Percentiles rank a stretch among this genome's conserved stretches.
phyloP scores from a whole-genome alignment of 495 filamentous ascomycete species.

The Penicillium diatomitis region DNA sequence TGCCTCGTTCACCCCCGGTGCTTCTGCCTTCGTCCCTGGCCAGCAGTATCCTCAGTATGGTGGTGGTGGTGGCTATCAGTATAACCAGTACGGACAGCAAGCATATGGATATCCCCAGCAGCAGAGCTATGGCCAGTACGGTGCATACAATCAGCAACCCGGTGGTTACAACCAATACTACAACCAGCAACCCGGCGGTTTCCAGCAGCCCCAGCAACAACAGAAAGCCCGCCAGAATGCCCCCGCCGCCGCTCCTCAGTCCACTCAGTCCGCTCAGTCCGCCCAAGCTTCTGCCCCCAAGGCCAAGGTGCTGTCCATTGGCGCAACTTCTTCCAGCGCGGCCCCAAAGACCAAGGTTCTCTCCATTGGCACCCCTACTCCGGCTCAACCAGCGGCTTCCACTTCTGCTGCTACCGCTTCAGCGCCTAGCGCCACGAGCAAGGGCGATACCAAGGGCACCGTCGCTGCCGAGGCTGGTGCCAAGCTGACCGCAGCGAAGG shows the following conservation, averaged over 20 bases:
- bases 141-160: constrained; percentile 35
- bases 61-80: constrained; percentile 29
- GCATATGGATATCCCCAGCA: constrained; percentile 18
- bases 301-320: constrained; percentile 27
- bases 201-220: constrained; percentile 19
- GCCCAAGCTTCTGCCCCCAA: constrained; percentile 21
- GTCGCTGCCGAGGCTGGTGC: constrained; percentile 44
- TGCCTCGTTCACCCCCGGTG: constrained; percentile 71
- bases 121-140: constrained; percentile 39
- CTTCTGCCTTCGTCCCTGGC: constrained; percentile 68
- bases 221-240: constrained; percentile 33
- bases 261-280: constrained; percentile 22
- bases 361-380: constrained; percentile 46
- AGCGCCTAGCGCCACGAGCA: constrained; percentile 35
- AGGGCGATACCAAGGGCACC: constrained; percentile 39
- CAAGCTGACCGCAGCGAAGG: constrained; percentile 73
- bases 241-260: constrained; percentile 36
- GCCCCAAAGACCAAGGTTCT: constrained; percentile 63
- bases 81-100: constrained; percentile 38
- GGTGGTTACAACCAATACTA: constrained; percentile 54
- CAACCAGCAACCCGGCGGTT: constrained; percentile 44
- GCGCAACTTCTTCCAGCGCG: constrained; percentile 36
- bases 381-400: constrained; percentile 22
- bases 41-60: constrained; percentile 49
- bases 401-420: constrained; percentile 47